These are phyloP conservation scores for Carex pumila DNA, from an alignment of 176 grass and related monocot species.

Conservation along the genomic window DNA sequence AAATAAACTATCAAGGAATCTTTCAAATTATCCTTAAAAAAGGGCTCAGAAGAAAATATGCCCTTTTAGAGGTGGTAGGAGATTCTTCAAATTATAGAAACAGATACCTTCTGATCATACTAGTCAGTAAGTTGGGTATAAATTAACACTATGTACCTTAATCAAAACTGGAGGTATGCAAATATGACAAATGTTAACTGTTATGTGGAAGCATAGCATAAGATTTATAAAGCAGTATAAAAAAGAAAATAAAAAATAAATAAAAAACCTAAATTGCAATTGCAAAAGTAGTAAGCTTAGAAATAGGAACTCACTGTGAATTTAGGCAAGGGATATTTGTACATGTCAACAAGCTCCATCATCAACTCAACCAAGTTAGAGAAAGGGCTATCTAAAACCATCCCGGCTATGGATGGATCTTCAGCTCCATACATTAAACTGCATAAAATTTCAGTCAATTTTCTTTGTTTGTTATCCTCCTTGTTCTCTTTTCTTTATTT, in stretches of 20 bases:
- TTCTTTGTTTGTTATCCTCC: background rate
- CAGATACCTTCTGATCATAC: background rate
- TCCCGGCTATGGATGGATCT: conserved; percentile 99
- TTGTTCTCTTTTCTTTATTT: background rate
- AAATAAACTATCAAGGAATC: background rate
- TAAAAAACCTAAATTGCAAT: background rate
- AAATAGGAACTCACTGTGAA: conserved; percentile 63
- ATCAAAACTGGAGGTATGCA: background rate
- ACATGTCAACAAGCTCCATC: conserved; percentile 99
- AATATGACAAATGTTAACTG: background rate
- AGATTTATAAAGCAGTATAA: conserved; percentile 22
- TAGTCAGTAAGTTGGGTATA: background rate
- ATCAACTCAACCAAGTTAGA: conserved; percentile 97
- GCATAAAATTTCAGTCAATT: conserved; percentile 8
- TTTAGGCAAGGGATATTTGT: conserved; percentile 99
- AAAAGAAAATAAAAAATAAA: conserved; percentile 1
- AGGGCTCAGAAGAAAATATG: background rate
- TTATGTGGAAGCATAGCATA: background rate
- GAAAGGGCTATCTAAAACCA: conserved; percentile 99
- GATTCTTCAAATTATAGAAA: background rate
- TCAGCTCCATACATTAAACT: conserved; percentile 99
- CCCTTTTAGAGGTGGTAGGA: background rate
- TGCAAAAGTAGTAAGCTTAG: background rate
- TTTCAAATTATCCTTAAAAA: background rate
- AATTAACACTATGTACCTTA: background rate